These are phyloP conservation scores for Antrodiella citrinella DNA, from an alignment of 768 basidiomycete genomes.

Conservation along the genomic window DNA sequence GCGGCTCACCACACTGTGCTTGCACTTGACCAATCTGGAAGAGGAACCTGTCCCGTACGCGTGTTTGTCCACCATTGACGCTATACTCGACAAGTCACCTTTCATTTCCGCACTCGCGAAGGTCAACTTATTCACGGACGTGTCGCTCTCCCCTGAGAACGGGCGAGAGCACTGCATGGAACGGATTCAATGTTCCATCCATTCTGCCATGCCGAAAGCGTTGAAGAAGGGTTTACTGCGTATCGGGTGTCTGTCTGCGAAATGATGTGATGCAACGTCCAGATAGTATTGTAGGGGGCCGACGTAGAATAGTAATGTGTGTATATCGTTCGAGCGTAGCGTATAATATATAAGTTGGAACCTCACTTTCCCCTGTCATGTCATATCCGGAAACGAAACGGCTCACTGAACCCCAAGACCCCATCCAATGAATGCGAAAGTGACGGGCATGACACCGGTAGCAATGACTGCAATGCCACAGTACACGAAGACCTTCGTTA, in stretches of 20 bases:
- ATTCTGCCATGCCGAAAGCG: neutral
- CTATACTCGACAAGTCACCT: neutral
- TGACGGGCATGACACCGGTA: slow-evolving; percentile 50
- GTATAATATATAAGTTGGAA: neutral
- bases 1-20: neutral
- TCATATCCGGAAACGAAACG: too few relatives aligned
- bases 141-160: neutral
- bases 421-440: slow-evolving; percentile 65
- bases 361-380: too few relatives aligned
- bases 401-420: slow-evolving; percentile 33
- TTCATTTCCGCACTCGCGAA: neutral
- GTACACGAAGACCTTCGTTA: slow-evolving; percentile 89
- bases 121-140: neutral
- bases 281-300: too few relatives aligned
- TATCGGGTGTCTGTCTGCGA: neutral
- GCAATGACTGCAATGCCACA: slow-evolving; percentile 74
- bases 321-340: too few relatives aligned
- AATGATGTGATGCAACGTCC: too few relatives aligned
- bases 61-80: neutral
- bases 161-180: neutral
- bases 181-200: neutral
- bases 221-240: neutral
- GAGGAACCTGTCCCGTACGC: neutral
- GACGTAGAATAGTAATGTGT: too few relatives aligned
- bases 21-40: neutral